A percentile compares a stretch with the other conserved stretches of the same genome.
These are phyloP conservation scores for Grosmannia clavigera DNA, from an alignment of 2,329 filamentous ascomycete genomes.

Conservation along the genomic window DNA sequence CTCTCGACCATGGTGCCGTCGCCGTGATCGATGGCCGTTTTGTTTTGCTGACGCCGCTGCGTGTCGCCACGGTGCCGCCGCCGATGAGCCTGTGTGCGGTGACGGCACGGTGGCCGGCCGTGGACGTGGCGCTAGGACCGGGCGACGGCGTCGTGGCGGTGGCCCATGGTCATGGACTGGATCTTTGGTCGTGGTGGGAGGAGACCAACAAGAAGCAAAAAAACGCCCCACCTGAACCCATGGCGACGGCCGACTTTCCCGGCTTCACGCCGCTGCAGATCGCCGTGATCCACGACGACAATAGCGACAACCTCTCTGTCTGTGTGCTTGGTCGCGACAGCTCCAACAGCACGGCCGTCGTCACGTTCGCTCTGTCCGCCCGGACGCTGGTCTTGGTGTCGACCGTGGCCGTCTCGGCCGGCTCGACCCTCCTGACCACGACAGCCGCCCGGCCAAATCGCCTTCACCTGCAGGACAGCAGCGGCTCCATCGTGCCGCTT, in stretches of 20 bases:
- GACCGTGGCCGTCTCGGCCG: background rate
- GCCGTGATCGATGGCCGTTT: slow-evolving; percentile 72
- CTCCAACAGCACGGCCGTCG: background rate
- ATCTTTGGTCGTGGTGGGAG: slow-evolving; percentile 63
- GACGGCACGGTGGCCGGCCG: slow-evolving; percentile 47
- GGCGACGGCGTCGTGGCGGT: slow-evolving; percentile 56
- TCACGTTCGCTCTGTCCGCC: background rate
- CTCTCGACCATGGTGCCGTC: slow-evolving; percentile 66
- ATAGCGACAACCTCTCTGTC: background rate
- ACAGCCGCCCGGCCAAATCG: slow-evolving; percentile 15
- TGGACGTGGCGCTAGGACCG: slow-evolving; percentile 50
- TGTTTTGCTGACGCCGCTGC: slow-evolving; percentile 76
- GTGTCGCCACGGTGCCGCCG: slow-evolving; percentile 75
- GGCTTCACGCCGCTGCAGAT: slow-evolving; percentile 24
- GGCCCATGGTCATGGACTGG: slow-evolving; percentile 53
- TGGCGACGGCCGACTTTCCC: slow-evolving; percentile 6
- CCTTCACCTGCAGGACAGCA: slow-evolving; percentile 32
- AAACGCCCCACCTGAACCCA: background rate
- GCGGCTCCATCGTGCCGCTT: slow-evolving; percentile 32
- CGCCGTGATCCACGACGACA: background rate
- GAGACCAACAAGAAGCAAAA: slow-evolving; percentile 28
- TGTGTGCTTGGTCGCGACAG: slow-evolving; percentile 22
- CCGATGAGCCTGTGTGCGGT: slow-evolving; percentile 83
- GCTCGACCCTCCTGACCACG: slow-evolving; percentile 18
- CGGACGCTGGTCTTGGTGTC: slow-evolving; percentile 1